Base-by-base conservation (phyloP, 176 grass and related monocot genomes). In the Rhipidocladum racemiflorum region DNA sequence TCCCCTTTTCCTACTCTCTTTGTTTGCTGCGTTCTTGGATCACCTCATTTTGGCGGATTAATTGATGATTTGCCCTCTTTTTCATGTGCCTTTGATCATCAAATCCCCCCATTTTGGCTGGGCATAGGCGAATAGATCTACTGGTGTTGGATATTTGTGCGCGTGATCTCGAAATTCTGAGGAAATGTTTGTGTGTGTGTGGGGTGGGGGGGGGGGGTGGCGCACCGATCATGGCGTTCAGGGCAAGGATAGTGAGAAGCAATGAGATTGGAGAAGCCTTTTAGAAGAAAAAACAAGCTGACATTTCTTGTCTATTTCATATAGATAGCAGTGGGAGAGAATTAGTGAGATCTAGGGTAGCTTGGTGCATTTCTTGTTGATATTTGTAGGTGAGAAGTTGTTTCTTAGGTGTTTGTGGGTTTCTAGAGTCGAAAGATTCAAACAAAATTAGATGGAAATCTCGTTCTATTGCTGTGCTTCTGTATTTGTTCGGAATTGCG, bases 111-210 rank as follows among this genome's bases (percentile, higher is more conserved):
- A 42, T 59, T 57, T 65, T 46, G 1, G 20, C 9, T 85, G 35
- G 3, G 16, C 55, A 17, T 57, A 38, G 57, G 9, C 27, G 48
- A 27, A 3, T 23, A 72, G 83, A 82, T 90, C 78, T 86, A 45
- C 6, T n/a, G 40, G 1, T 45, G 16, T 24, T 32, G 9, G 65
- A n/a, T 30, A 7, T 59, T 36, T 21, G 27, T 35, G 39, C n/a
- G 4, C 7, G 36, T 29, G 24, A 60, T 76, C 27, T 60, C 10
- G 36, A n/a, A 80, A 56, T 77, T 71, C 43, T 3, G 54, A 62
- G 69, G 18, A 8, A 20, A 61, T 0, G 20, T 21, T 1, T 55
- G 40, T 18, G 13, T 55, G 42, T 30, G n/a, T 69, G 40, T n/a
- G n/a, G n/a, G n/a, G n/a, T n/a, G n/a, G n/a, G n/a, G n/a, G n/a